Evolutionary conservation across 495 filamentous ascomycete species (phyloP).

Genomic region (Daldinia decipiens): DNA sequence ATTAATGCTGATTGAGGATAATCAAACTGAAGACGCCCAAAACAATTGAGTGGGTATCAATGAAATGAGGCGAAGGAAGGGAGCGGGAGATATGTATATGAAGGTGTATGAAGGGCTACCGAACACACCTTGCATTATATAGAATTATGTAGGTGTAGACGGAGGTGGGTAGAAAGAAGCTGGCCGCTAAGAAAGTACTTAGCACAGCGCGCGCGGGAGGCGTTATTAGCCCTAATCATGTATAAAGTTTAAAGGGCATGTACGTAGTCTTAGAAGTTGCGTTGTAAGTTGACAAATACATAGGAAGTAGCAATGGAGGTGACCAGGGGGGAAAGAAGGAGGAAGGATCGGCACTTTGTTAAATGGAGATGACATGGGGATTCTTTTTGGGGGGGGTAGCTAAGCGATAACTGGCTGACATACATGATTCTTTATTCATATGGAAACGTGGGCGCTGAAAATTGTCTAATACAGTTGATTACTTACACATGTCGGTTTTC

Average conservation of each 20-base stretch:
- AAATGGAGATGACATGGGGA: constrained; percentile 34
- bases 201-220: constrained; percentile 12
- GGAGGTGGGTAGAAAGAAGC: neutral
- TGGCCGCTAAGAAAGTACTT: constrained; percentile 11
- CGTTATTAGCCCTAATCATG: constrained; percentile 10
- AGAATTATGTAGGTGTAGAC: constrained; percentile 21
- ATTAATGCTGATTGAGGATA: constrained; percentile 8
- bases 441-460: neutral
- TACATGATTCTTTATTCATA: neutral
- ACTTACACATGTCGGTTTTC: neutral
- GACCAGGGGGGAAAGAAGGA: constrained; percentile 16
- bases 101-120: constrained; percentile 1
- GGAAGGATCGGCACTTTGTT: constrained; percentile 43
- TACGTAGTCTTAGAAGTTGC: neutral
- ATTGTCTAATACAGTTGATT: neutral
- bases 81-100: constrained; percentile 17
- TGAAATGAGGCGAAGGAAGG: constrained; percentile 20
- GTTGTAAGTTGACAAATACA: constrained; percentile 7
- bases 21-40: neutral
- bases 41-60: constrained; percentile 13
- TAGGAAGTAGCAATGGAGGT: constrained; percentile 12
- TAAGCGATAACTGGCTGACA: constrained; percentile 12
- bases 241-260: constrained; percentile 6
- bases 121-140: constrained; percentile 14
- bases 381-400: neutral